A percentile compares a stretch with the other conserved stretches of the same genome.
These are phyloP conservation scores for Thermothielavioides terrestris DNA, from an alignment of 495 filamentous ascomycete species.

Conservation along the genomic window DNA sequence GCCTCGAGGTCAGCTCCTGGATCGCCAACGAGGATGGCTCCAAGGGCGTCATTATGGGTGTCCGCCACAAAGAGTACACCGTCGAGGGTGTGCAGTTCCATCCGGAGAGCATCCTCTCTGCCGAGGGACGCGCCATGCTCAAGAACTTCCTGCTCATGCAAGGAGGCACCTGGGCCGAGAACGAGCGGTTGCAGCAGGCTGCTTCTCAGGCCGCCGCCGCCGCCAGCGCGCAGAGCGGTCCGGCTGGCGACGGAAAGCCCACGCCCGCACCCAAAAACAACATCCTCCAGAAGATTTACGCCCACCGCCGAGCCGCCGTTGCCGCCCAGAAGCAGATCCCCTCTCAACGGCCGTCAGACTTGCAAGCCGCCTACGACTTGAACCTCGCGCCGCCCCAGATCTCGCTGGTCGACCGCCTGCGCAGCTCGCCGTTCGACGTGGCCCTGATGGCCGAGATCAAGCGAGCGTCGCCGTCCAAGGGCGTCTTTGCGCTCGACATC, in stretches of 20 bases:
- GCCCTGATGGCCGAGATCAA: slow-evolving; percentile 97
- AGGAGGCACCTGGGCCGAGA: slow-evolving; percentile 84
- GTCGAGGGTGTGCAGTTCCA: slow-evolving; percentile 97
- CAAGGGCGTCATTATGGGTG: slow-evolving; percentile 88
- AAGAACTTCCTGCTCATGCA: slow-evolving; percentile 82
- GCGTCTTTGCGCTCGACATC: slow-evolving; percentile 76
- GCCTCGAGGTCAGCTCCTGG: slow-evolving; percentile 87
- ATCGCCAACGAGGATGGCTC: slow-evolving; percentile 55
- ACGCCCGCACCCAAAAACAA: slow-evolving; percentile 56
- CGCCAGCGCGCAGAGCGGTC: not conserved
- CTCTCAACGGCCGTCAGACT: slow-evolving; percentile 70
- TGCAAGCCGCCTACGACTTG: slow-evolving; percentile 80
- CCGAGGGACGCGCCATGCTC: slow-evolving; percentile 79
- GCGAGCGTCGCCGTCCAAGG: slow-evolving; percentile 91
- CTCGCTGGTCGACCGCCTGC: slow-evolving; percentile 68
- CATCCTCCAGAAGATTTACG: slow-evolving; percentile 88
- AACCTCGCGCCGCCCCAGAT: slow-evolving; percentile 80
- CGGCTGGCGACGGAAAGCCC: slow-evolving; percentile 13
- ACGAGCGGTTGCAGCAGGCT: slow-evolving; percentile 45
- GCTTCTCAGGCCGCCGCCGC: slow-evolving; percentile 8
- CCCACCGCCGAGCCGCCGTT: slow-evolving; percentile 67
- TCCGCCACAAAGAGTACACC: slow-evolving; percentile 81
- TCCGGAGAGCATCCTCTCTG: slow-evolving; percentile 92
- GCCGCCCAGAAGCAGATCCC: slow-evolving; percentile 77
- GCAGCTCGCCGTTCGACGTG: slow-evolving; percentile 69